phyloP scores from a whole-genome alignment of 495 filamentous ascomycete genomes.

The Aspergillus steynii region DNA sequence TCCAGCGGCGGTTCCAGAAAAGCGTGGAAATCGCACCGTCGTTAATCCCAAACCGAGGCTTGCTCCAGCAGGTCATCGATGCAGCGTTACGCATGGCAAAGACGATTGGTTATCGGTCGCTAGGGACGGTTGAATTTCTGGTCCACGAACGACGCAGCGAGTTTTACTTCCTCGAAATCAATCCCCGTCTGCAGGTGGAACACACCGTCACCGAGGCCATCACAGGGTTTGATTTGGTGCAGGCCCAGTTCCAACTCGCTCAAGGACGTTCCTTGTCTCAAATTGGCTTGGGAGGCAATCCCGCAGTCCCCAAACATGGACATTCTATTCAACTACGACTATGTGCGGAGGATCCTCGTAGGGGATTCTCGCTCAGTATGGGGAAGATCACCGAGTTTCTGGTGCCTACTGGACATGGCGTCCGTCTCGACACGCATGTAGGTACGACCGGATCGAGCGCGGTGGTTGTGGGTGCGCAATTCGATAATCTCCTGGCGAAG shows the following conservation, averaged over 20 bases:
- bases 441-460: constrained; percentile 28
- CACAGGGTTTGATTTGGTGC: constrained; percentile 57
- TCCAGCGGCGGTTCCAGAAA: constrained; percentile 58
- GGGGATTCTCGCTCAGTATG: constrained; percentile 55
- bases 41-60: constrained; percentile 32
- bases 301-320: constrained; percentile 31
- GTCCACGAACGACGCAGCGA: constrained; percentile 54
- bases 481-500: constrained; percentile 62
- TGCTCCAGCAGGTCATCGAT: constrained; percentile 42
- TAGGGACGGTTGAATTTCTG: constrained; percentile 63
- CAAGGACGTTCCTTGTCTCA: constrained; percentile 49
- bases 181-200: constrained; percentile 59
- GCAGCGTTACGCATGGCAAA: constrained; percentile 43
- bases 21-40: constrained; percentile 54
- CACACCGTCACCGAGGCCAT: constrained; percentile 56
- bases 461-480: constrained; percentile 52
- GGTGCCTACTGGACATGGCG: constrained; percentile 56
- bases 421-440: constrained; percentile 58
- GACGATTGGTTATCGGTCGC: constrained; percentile 50
- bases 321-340: constrained; percentile 59
- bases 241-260: constrained; percentile 53
- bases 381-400: constrained; percentile 55
- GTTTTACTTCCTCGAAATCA: constrained; percentile 68
- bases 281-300: constrained; percentile 36
- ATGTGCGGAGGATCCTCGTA: constrained; percentile 56